Percentiles rank a stretch among this genome's conserved stretches.
These are phyloP conservation scores for Recurvomyces mirabilis DNA, from an alignment of 495 filamentous ascomycete genomes.

Conservation along the genomic window DNA sequence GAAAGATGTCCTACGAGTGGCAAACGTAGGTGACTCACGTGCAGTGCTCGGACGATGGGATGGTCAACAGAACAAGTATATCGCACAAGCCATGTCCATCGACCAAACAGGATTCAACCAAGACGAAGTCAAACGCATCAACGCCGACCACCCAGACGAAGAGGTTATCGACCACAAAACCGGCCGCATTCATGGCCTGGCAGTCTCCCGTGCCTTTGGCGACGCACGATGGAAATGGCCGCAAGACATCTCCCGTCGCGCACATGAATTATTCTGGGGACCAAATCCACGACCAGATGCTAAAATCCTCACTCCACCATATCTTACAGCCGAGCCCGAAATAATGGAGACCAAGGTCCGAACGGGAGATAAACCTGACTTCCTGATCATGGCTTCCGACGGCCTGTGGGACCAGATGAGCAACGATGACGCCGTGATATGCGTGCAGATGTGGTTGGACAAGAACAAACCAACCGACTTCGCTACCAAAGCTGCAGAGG, in stretches of 20 bases:
- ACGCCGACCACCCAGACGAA: constrained; percentile 48
- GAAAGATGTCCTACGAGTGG: constrained; percentile 42
- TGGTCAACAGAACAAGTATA: constrained; percentile 35
- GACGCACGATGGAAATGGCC: constrained; percentile 55
- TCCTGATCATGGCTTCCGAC: constrained; percentile 54
- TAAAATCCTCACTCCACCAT: constrained; percentile 43
- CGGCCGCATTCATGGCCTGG: constrained; percentile 46
- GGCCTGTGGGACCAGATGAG: constrained; percentile 54
- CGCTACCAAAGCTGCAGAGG: neutral
- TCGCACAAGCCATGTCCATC: constrained; percentile 39
- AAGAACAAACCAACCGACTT: constrained; percentile 20
- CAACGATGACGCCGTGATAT: constrained; percentile 46
- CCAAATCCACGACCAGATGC: constrained; percentile 33
- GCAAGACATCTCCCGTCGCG: constrained; percentile 33
- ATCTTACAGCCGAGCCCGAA: constrained; percentile 54
- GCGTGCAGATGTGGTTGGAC: constrained; percentile 47
- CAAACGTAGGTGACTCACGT: constrained; percentile 48
- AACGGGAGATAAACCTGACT: constrained; percentile 33
- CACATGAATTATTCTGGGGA: constrained; percentile 39
- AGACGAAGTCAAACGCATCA: constrained; percentile 40
- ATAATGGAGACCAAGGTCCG: constrained; percentile 46
- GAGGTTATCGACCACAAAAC: constrained; percentile 37
- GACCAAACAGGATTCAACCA: constrained; percentile 50
- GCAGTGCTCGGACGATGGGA: constrained; percentile 47
- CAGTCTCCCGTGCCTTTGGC: constrained; percentile 51